Evolutionary conservation across 768 basidiomycete species (phyloP), one percentile per base, ranked within the genome.

Genomic region (Pluteus cervinus): DNA sequence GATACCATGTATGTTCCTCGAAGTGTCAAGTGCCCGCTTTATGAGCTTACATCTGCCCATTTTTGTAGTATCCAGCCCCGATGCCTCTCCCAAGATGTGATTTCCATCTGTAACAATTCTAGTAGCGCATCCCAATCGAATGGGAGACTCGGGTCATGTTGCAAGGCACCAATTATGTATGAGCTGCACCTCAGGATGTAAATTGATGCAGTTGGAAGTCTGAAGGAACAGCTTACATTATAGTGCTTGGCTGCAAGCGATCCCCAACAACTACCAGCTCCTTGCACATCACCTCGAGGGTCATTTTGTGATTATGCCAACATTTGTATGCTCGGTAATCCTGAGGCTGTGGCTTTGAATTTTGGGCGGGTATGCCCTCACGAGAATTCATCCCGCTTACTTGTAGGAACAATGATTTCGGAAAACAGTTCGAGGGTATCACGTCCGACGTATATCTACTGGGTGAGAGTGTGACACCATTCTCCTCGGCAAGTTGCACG

Each of bases 101-200:
- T 40, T 14, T 65, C 61, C 52, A 48, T 54, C 46, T 56, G 56
- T 21, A 63, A 49, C 21, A 65, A 37, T 23, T 50, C 47, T 34
- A 54, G 39, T 30, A 65, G 43, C 39, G 44, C 48, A 22, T 41
- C 45, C 39, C 61, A 49, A 18, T 58, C 55, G 36, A 55, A 56
- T 2, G 51, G 50, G 24, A 62, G 42, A 10, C 31, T 40, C 4
- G 55, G 41, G 45, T 61, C 57, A 4, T 40, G 40, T 31, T 52
- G 51, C 20, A 65, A 41, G 7, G 60, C 59, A 7, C 42, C 46
- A 15, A 65, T 40, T 7, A 65, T 48, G 33, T 65, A 63, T 2
- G 56, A 45, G 22, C 61, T 63, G 28, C 21, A 24, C 26, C 16
- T 15, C 23, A 17, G 11, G 15, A 28, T 15, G 5, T 7, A 24